Percentiles rank a stretch among this genome's conserved stretches.
These are phyloP conservation scores for Sclerotinia minor DNA, from an alignment of 2,329 filamentous ascomycete species.

Conservation along the genomic window DNA sequence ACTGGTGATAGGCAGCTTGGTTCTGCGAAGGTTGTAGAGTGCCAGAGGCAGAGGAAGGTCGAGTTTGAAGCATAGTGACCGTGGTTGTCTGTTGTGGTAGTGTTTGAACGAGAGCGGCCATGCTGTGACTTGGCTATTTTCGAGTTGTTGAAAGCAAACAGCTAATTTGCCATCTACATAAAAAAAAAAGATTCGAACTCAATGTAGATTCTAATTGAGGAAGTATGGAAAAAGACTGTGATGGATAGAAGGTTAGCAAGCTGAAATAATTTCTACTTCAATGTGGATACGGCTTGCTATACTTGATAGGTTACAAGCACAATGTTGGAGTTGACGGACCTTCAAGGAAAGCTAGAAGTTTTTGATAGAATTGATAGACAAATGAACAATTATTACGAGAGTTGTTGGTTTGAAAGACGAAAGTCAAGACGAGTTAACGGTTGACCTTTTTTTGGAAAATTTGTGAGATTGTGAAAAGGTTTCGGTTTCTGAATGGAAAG, in stretches of 20 bases:
- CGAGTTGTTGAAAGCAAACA: slow-evolving; percentile 34
- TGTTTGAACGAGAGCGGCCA: slow-evolving; percentile 83
- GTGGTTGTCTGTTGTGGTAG: slow-evolving; percentile 74
- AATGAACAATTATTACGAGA: slow-evolving; percentile 40
- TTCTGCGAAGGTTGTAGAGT: slow-evolving; percentile 45
- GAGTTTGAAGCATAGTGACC: slow-evolving; percentile 73
- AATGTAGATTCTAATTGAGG: slow-evolving; percentile 20
- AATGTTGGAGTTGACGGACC: slow-evolving; percentile 37
- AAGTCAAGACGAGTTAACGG: slow-evolving; percentile 44
- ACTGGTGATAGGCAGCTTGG: slow-evolving; percentile 47
- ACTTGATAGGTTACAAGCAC: slow-evolving; percentile 23
- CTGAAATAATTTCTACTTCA: slow-evolving; percentile 8
- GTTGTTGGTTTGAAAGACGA: slow-evolving; percentile 29
- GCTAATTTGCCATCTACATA: slow-evolving; percentile 29
- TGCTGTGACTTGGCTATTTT: slow-evolving; percentile 49
- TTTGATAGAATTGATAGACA: slow-evolving; percentile 26
- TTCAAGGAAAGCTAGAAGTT: slow-evolving; percentile 32
- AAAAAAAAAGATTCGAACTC: slow-evolving; percentile 31
- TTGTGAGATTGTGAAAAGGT: slow-evolving; percentile 38
- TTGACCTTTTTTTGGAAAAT: slow-evolving; percentile 37
- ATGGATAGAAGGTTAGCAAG: slow-evolving; percentile 23
- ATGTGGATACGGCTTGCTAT: slow-evolving; percentile 21
- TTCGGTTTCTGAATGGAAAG: slow-evolving; percentile 39
- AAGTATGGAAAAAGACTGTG: slow-evolving; percentile 25
- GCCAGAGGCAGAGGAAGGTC: slow-evolving; percentile 64